Conservation (phyloP, 2,329 filamentous ascomycete species). For the Microcyclospora pomicola region DNA sequence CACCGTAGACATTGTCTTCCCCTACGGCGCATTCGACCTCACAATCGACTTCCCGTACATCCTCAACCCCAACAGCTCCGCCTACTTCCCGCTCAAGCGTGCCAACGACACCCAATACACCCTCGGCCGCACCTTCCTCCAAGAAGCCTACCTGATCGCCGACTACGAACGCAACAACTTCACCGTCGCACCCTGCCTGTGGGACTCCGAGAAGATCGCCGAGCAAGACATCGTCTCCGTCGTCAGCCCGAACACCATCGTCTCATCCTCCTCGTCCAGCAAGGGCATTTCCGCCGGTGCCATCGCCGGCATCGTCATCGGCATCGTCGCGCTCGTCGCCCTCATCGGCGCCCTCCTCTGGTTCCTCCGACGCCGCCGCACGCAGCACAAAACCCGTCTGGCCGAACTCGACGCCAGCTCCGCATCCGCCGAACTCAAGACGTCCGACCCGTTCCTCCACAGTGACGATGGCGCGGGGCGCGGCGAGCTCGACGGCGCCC, state of each 20-base stretch:
- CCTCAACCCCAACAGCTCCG: slow-evolving; percentile 13
- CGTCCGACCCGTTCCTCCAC: slow-evolving; percentile 13
- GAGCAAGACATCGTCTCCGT: slow-evolving; percentile 17
- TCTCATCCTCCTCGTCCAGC: background rate
- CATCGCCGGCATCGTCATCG: slow-evolving; percentile 23
- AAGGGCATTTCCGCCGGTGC: slow-evolving; percentile 15
- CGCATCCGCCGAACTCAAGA: slow-evolving; percentile 11
- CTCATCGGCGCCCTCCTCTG: slow-evolving; percentile 17
- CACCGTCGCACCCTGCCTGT: slow-evolving; percentile 23
- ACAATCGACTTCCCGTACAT: slow-evolving; percentile 18
- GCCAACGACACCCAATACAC: slow-evolving; percentile 23
- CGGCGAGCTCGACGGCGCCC: slow-evolving; percentile 20
- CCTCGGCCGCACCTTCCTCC: slow-evolving; percentile 24
- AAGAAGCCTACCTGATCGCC: slow-evolving; percentile 26
- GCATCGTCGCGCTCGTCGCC: slow-evolving; percentile 16
- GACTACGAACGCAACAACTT: slow-evolving; percentile 25
- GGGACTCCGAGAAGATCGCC: slow-evolving; percentile 14
- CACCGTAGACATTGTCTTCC: slow-evolving; percentile 22
- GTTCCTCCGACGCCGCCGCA: slow-evolving; percentile 15
- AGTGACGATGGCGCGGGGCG: slow-evolving; percentile 1
- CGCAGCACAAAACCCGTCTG: slow-evolving; percentile 12
- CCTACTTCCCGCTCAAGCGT: slow-evolving; percentile 24
- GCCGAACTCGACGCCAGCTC: slow-evolving; percentile 17
- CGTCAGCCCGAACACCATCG: slow-evolving; percentile 13
- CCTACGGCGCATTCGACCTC: slow-evolving; percentile 24